phyloP scores from a whole-genome alignment of 1,284 basidiomycete genomes.

The Cutaneotrichosporon daszewskae region DNA sequence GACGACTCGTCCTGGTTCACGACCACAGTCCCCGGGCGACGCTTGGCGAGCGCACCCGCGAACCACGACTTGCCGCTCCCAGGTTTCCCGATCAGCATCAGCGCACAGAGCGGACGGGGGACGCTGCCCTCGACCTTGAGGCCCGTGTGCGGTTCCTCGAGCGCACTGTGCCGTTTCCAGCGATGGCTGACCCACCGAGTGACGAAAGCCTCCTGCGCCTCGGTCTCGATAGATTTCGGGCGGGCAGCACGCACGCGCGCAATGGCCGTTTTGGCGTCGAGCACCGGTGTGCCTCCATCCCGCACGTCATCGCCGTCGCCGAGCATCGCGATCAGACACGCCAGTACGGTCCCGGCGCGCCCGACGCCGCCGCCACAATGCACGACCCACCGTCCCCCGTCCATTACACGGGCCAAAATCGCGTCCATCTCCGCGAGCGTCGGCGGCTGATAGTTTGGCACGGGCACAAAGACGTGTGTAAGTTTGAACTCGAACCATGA shows the following conservation, averaged over 20 bases:
- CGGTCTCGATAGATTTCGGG: constrained; percentile 57
- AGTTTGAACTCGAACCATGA: constrained; percentile 54
- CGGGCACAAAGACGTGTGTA: constrained; percentile 56
- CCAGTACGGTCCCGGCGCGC: constrained; percentile 58
- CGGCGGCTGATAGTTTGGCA: constrained; percentile 55
- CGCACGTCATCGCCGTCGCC: constrained; percentile 38
- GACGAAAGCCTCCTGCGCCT: constrained; percentile 56
- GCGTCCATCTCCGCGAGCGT: constrained; percentile 59
- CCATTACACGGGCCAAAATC: constrained; percentile 52
- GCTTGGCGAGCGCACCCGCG: constrained; percentile 50
- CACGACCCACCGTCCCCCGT: constrained; percentile 52
- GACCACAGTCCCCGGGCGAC: constrained; percentile 50
- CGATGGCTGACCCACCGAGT: constrained; percentile 56
- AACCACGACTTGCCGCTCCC: constrained; percentile 61
- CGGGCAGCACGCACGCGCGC: constrained; percentile 51
- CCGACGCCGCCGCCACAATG: constrained; percentile 63
- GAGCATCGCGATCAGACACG: constrained; percentile 57
- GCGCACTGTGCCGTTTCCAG: constrained; percentile 49
- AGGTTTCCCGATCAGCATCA: constrained; percentile 57
- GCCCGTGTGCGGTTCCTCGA: constrained; percentile 8
- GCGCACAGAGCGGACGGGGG: constrained; percentile 5
- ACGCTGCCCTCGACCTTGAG: constrained; percentile 51
- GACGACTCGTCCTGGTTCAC: constrained; percentile 58
- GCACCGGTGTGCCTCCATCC: constrained; percentile 47
- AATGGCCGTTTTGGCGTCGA: constrained; percentile 54